Percentiles rank a stretch among this genome's conserved stretches.
phyloP scores from a whole-genome alignment of 768 basidiomycete genomes.

The Termitomyces sp. region DNA sequence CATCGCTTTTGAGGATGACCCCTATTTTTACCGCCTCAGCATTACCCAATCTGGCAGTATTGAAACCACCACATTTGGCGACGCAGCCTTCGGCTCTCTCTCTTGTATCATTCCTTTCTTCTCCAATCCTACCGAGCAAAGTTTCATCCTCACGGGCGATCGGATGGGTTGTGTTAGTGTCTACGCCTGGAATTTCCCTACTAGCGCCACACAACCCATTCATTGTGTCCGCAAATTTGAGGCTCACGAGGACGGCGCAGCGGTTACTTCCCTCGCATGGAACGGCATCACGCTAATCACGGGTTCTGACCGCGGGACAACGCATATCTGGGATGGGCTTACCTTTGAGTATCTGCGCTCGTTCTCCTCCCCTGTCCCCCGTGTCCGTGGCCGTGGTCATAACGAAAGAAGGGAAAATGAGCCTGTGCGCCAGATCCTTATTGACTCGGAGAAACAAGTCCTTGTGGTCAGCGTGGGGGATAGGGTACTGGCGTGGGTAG shows the following conservation, averaged over 20 bases:
- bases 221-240: slow-evolving; percentile 46
- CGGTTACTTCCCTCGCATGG: slow-evolving; percentile 59
- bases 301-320: slow-evolving; percentile 58
- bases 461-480: slow-evolving; percentile 58
- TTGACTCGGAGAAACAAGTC: slow-evolving; percentile 47
- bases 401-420: slow-evolving; percentile 29
- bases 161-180: slow-evolving; percentile 58
- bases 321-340: slow-evolving; percentile 61
- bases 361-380: slow-evolving; percentile 44
- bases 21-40: slow-evolving; percentile 47
- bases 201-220: slow-evolving; percentile 9
- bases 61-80: slow-evolving; percentile 43
- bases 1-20: slow-evolving; percentile 43
- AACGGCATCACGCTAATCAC: slow-evolving; percentile 56
- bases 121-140: slow-evolving; percentile 23
- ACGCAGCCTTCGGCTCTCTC: slow-evolving; percentile 46
- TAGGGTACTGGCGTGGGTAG: slow-evolving; percentile 64
- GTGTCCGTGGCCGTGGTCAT: slow-evolving; percentile 17
- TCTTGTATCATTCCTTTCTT: slow-evolving; percentile 48
- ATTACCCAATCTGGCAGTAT: slow-evolving; percentile 24
- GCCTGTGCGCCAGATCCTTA: slow-evolving; percentile 49
- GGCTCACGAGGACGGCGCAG: slow-evolving; percentile 56
- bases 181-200: slow-evolving; percentile 43
- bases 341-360: slow-evolving; percentile 53
- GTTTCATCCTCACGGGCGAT: slow-evolving; percentile 63